Conservation (phyloP, 495 filamentous ascomycete genomes). For the Margaritispora aquatica region DNA sequence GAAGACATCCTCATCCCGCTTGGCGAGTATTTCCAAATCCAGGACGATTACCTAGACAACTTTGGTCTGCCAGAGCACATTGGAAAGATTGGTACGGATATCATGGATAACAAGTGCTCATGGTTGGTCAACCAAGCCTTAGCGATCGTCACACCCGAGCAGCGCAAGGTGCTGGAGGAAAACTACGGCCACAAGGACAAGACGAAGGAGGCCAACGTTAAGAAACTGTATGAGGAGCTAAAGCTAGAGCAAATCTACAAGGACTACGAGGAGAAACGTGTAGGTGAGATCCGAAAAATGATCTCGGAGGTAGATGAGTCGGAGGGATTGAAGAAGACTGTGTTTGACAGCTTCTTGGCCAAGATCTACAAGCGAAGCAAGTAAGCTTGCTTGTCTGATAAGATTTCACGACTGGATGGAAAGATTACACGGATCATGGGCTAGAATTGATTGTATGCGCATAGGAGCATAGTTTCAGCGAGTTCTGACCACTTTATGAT, state of each 20-base stretch:
- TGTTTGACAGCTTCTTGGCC: constrained; percentile 83
- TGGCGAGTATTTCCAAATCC: constrained; percentile 97
- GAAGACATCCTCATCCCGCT: constrained; percentile 95
- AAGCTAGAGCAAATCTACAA: constrained; percentile 74
- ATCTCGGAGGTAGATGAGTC: constrained; percentile 78
- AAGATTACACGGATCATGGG: neutral
- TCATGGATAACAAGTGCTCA: constrained; percentile 98
- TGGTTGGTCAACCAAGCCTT: constrained; percentile 96
- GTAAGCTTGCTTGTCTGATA: constrained; percentile 32
- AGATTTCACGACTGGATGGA: too few relatives aligned
- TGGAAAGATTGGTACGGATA: constrained; percentile 98
- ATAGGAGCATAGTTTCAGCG: neutral
- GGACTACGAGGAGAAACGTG: constrained; percentile 80
- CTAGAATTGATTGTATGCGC: neutral
- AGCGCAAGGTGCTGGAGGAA: constrained; percentile 72
- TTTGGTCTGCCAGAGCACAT: constrained; percentile 86
- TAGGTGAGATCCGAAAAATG: constrained; percentile 63
- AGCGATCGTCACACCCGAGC: constrained; percentile 65
- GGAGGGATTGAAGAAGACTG: constrained; percentile 77
- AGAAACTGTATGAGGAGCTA: constrained; percentile 80
- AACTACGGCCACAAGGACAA: constrained; percentile 89
- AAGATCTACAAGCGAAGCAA: constrained; percentile 99
- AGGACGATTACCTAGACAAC: constrained; percentile 98
- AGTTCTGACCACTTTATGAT: neutral
- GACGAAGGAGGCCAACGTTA: constrained; percentile 72